phyloP scores from a whole-genome alignment of 1,139 yeast genomes.

The Yamadazyma siamensis region DNA sequence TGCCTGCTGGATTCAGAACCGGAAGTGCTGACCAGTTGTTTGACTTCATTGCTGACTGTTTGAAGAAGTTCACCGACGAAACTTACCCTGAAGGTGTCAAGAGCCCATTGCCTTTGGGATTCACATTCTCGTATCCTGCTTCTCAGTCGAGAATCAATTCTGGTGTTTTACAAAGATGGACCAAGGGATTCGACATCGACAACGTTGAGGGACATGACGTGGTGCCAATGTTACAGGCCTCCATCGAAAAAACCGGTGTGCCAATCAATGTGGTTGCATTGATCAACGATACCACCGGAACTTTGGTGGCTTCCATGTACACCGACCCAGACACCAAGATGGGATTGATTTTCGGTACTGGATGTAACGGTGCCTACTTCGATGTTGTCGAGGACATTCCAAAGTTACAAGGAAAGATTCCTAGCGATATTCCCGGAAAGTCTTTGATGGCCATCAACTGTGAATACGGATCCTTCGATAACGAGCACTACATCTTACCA shows the following conservation, averaged over 20 bases:
- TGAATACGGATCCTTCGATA: slow-evolving; percentile 97
- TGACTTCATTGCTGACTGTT: slow-evolving; percentile 80
- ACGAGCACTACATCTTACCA: slow-evolving; percentile 80
- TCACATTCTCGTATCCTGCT: slow-evolving; percentile 94
- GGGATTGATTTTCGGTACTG: slow-evolving; percentile 98
- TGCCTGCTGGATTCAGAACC: slow-evolving; percentile 75
- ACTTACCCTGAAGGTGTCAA: slow-evolving; percentile 60
- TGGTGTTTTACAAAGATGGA: slow-evolving; percentile 94
- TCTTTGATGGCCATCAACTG: slow-evolving; percentile 95
- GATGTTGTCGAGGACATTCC: slow-evolving; percentile 74
- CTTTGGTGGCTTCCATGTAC: slow-evolving; percentile 92
- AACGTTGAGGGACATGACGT: slow-evolving; percentile 95
- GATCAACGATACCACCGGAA: slow-evolving; percentile 96
- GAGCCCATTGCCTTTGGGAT: slow-evolving; percentile 71
- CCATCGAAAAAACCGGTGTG: slow-evolving; percentile 59
- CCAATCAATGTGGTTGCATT: slow-evolving; percentile 89
- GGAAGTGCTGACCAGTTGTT: slow-evolving; percentile 76
- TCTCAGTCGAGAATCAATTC: slow-evolving; percentile 78
- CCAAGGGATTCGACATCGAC: slow-evolving; percentile 93
- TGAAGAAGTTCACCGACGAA: slow-evolving; percentile 60
- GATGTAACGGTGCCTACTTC: slow-evolving; percentile 96
- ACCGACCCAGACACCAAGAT: slow-evolving; percentile 83
- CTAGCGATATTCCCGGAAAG: slow-evolving; percentile 57
- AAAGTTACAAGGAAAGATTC: slow-evolving; percentile 71
- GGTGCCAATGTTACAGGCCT: slow-evolving; percentile 82